Evolutionary conservation across 805 yeast genomes (phyloP).

Genomic region (Ogataea methylovora): DNA sequence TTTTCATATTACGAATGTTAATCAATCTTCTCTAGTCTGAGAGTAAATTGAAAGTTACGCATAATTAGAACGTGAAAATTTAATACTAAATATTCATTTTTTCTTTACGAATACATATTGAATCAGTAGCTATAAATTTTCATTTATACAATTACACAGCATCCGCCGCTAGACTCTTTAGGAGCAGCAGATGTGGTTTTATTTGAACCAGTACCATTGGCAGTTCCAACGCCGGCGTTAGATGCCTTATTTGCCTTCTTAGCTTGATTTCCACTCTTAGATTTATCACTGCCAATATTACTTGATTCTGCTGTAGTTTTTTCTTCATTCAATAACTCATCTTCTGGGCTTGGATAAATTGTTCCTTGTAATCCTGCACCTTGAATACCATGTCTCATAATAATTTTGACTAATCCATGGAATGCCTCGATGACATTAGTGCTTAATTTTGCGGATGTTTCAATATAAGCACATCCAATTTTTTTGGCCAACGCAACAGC

Average conservation of each 20-base stretch:
- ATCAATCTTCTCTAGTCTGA: too few relatives aligned
- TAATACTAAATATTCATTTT: too few relatives aligned
- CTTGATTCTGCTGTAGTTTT: background rate
- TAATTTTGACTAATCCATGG: slow-evolving; percentile 26
- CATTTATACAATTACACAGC: slow-evolving; percentile 25
- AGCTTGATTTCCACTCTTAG: slow-evolving; percentile 1
- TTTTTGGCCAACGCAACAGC: slow-evolving; percentile 55
- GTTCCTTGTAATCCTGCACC: slow-evolving; percentile 21
- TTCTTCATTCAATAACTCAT: background rate
- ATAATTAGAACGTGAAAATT: too few relatives aligned
- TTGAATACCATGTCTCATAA: slow-evolving; percentile 16
- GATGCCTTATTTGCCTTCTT: background rate
- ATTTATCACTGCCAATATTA: slow-evolving; percentile 8
- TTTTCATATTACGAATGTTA: too few relatives aligned
- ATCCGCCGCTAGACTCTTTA: slow-evolving; percentile 22
- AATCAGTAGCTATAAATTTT: too few relatives aligned
- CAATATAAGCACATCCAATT: slow-evolving; percentile 70
- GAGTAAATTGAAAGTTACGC: too few relatives aligned
- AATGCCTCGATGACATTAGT: slow-evolving; percentile 55
- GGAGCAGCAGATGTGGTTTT: slow-evolving; percentile 2
- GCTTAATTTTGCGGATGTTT: slow-evolving; percentile 89
- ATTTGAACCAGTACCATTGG: slow-evolving; percentile 5
- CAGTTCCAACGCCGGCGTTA: background rate
- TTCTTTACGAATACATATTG: too few relatives aligned
- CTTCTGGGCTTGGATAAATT: slow-evolving; percentile 13